Evolutionary conservation across 2,329 filamentous ascomycete species (phyloP), one percentile per base, ranked within the genome.

Genomic region (Aspergillus sclerotialis): DNA sequence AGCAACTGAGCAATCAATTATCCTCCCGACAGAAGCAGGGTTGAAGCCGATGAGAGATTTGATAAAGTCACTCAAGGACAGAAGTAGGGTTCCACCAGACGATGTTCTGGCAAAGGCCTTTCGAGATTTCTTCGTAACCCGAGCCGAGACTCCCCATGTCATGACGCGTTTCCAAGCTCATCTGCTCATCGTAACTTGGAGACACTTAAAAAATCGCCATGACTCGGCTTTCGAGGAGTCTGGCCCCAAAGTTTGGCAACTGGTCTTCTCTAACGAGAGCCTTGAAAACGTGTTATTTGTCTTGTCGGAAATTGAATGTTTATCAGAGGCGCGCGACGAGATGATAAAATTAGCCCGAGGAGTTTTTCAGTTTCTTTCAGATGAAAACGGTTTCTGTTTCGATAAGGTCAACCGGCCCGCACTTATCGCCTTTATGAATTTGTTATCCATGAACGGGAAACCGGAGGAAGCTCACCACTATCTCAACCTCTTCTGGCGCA

Each of bases 31-130:
- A 3, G 59, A 63, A 32, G 49, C 50, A 1, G 88, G 87, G 34
- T 75, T 88, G 50, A 76, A 78, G 44, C 74, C 73, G 11, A 76
- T 94, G 64, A 73, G 84, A 49, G 74, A 84, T 38, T 74, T 86
- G 56, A 68, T 75, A 33, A 75, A 76, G 45, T 74, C 77, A 40
- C 65, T 80, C 45, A 69, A 74, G 33, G 73, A 84, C 36, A 71
- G 75, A 33, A 68, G 79, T 23, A 75, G 86, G 21, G 73, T 77
- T 7, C 87, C 85, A 11, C 60, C 75, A 0, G 64, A 69, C 3
- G 57, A 69, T n/a, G 76, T 84, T 21, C 65, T 94, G 2, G 60
- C 76, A 1, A 66, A 73, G 23, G 84, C 83, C 4, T 80, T 84
- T 57, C 69, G 65, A 36, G 63, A 69, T 7, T 80, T 89, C 44